Conservation (phyloP, 2,329 filamentous ascomycete species). For the Leptographium procerum region DNA sequence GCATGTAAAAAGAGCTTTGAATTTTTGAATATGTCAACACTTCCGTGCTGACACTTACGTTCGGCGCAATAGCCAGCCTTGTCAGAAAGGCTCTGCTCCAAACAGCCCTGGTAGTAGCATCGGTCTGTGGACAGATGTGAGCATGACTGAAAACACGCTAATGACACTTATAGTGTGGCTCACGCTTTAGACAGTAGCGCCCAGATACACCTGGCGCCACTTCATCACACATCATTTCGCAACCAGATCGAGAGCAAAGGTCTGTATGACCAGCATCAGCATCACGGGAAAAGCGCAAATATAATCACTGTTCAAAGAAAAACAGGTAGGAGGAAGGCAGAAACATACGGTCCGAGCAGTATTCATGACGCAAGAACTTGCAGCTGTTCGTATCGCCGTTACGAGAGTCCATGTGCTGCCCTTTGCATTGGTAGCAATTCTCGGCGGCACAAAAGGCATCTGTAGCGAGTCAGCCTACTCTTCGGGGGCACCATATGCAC, state of each 20-base stretch:
- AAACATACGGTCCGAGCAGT: conserved; percentile 3
- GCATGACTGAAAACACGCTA: not conserved
- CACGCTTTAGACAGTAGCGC: not conserved
- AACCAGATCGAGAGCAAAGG: not conserved
- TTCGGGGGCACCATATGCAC: not conserved
- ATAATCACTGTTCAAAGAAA: not conserved
- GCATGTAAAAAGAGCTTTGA: not conserved
- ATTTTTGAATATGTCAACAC: not conserved
- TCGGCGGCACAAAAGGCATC: not conserved
- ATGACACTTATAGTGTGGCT: not conserved
- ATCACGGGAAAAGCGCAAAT: not conserved
- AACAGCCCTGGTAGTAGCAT: conserved; percentile 6
- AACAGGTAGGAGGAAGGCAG: not conserved
- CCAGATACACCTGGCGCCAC: not conserved
- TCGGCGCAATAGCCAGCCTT: conserved; percentile 1
- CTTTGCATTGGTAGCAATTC: not conserved
- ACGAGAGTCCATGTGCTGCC: not conserved
- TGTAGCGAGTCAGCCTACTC: not conserved
- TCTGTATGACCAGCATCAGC: not conserved
- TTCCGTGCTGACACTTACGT: not conserved
- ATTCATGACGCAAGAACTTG: conserved; percentile 8
- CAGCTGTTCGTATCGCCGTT: not conserved
- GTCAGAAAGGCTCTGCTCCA: not conserved
- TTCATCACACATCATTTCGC: not conserved
- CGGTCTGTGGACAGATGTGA: conserved; percentile 1